These are phyloP conservation scores for Nematocida homosporus DNA, from an alignment of 371 early-diverging fungal genomes.

Conservation along the genomic window DNA sequence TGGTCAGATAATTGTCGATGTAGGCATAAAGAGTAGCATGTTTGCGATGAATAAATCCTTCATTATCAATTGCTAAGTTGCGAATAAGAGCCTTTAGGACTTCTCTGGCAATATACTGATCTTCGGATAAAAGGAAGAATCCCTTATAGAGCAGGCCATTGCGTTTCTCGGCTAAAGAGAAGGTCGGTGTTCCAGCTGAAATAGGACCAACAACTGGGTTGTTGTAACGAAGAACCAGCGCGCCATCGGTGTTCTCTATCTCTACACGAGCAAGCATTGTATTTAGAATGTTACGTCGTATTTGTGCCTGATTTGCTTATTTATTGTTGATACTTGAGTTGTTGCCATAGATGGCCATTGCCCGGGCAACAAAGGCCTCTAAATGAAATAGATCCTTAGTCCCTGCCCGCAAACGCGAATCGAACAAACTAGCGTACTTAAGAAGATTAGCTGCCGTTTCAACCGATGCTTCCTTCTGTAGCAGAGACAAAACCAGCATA, in stretches of 20 bases:
- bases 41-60: constrained; percentile 16
- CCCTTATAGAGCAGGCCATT: constrained; percentile 42
- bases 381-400: constrained; percentile 88
- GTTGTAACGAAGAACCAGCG: constrained; percentile 23
- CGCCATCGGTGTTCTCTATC: constrained; percentile 42
- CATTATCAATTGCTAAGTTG: constrained; percentile 23
- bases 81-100: constrained; percentile 25
- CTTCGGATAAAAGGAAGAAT: constrained; percentile 28
- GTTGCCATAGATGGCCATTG: constrained; percentile 51
- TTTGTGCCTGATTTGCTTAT: neutral
- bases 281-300: neutral
- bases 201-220: neutral
- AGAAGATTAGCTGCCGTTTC: constrained; percentile 15
- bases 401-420: constrained; percentile 75
- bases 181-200: constrained; percentile 7
- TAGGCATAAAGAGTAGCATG: constrained; percentile 51
- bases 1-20: constrained; percentile 53
- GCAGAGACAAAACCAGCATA: constrained; percentile 70
- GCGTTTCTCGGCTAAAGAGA: constrained; percentile 27
- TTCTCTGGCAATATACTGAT: constrained; percentile 36
- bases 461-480: constrained; percentile 70
- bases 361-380: constrained; percentile 82
- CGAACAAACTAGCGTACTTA: constrained; percentile 62
- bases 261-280: constrained; percentile 52
- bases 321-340: neutral